A percentile compares a stretch with the other conserved stretches of the same genome.
Conservation (phyloP, 139 green algal genomes). For the Chlorella sp. region DNA sequence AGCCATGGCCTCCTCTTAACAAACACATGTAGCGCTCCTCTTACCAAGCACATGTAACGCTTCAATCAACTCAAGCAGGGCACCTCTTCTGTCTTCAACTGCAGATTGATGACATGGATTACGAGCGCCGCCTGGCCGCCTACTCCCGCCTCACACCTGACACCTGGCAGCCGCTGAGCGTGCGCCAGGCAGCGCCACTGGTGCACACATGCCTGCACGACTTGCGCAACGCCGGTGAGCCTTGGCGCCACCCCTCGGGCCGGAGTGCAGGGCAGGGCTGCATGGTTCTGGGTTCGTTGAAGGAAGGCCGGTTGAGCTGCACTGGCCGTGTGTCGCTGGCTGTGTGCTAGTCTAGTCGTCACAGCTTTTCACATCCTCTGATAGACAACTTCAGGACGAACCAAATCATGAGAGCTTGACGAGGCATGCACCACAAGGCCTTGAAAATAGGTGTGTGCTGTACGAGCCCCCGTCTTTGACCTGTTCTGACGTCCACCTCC, state of each 20-base stretch:
- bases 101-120: constrained; percentile 68
- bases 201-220: constrained; percentile 71
- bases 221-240: constrained; percentile 56
- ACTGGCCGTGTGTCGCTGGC: too few species aligned
- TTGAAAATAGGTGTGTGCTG: too few species aligned
- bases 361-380: too few species aligned
- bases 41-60: background rate
- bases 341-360: too few species aligned
- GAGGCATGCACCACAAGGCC: background rate
- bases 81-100: background rate
- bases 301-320: too few species aligned
- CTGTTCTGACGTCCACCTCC: background rate
- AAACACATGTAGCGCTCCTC: too few species aligned
- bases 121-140: constrained; percentile 68
- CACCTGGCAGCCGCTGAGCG: constrained; percentile 54
- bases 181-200: constrained; percentile 59
- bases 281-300: background rate
- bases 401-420: too few species aligned
- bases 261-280: too few species aligned
- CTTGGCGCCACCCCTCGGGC: background rate
- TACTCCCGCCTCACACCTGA: constrained; percentile 62
- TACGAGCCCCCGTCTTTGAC: too few species aligned
- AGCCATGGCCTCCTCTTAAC: too few species aligned
- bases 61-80: background rate
- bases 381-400: too few species aligned